A percentile compares a stretch with the other conserved stretches of the same genome.
Evolutionary conservation across 1,284 basidiomycete genomes (phyloP).

Genomic region (Termitomyces sp.): DNA sequence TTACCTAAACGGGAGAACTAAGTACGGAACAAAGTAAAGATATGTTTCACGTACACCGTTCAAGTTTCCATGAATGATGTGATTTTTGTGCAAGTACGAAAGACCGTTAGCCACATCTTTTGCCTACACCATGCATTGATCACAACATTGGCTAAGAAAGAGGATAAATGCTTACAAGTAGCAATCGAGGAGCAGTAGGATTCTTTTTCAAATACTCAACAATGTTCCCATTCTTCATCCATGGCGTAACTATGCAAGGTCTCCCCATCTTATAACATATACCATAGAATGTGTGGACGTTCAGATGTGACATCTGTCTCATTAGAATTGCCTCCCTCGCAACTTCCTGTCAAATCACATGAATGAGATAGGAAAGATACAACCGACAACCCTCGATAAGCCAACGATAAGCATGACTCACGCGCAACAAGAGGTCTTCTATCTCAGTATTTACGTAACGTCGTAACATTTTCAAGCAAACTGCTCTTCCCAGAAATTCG

Average conservation of each 20-base stretch:
- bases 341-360: neutral
- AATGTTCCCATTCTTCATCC: neutral
- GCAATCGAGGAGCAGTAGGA: neutral
- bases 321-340: too few relatives aligned
- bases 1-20: slow-evolving; percentile 7
- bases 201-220: neutral
- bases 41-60: slow-evolving; percentile 17
- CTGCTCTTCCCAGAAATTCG: neutral
- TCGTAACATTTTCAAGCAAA: neutral
- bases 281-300: neutral
- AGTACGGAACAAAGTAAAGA: neutral
- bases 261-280: neutral
- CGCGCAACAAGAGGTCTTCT: neutral
- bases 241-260: neutral
- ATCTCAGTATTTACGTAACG: neutral
- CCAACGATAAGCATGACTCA: too few relatives aligned
- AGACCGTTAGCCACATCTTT: slow-evolving; percentile 20
- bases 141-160: neutral
- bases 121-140: slow-evolving; percentile 2
- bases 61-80: slow-evolving; percentile 5
- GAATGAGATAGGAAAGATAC: neutral
- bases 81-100: slow-evolving; percentile 18
- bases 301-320: neutral
- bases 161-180: neutral
- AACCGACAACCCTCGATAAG: too few relatives aligned